phyloP scores from a whole-genome alignment of 805 yeast species.

The Priceomyces medius region DNA sequence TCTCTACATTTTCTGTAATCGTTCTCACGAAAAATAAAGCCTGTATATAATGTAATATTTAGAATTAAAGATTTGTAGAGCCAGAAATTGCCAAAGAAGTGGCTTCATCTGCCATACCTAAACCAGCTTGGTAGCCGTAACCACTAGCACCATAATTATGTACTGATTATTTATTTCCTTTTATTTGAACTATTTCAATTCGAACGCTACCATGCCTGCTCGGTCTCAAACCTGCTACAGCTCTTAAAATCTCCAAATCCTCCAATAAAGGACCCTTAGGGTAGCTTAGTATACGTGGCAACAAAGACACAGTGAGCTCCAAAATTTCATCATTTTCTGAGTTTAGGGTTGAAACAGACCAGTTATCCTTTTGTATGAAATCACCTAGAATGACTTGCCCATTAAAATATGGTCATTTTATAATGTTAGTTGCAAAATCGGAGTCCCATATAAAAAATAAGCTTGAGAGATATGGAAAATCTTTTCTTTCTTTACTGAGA shows the following conservation, averaged over 20 bases:
- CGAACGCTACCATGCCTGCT: slow-evolving; percentile 25
- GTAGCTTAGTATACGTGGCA: slow-evolving; percentile 16
- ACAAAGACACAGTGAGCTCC: slow-evolving; percentile 14
- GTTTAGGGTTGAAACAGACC: slow-evolving; percentile 16
- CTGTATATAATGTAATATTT: not conserved
- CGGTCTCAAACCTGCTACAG: slow-evolving; percentile 24
- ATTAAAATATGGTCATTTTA: slow-evolving; percentile 66
- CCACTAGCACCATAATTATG: slow-evolving; percentile 31
- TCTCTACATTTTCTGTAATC: not conserved
- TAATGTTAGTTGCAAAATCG: slow-evolving; percentile 59
- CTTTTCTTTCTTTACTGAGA: slow-evolving; percentile 46
- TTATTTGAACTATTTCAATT: slow-evolving; percentile 14
- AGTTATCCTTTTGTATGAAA: slow-evolving; percentile 19
- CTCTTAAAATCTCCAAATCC: slow-evolving; percentile 20
- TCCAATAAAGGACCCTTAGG: slow-evolving; percentile 11
- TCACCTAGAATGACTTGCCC: slow-evolving; percentile 50
- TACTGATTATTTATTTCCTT: not conserved
- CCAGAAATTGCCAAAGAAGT: slow-evolving; percentile 26
- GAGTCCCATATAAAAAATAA: slow-evolving; percentile 50
- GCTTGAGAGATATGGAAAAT: slow-evolving; percentile 60
- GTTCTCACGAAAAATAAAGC: not conserved
- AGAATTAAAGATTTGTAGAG: not conserved
- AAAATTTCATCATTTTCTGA: slow-evolving; percentile 20
- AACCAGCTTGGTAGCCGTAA: slow-evolving; percentile 52
- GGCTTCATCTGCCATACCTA: slow-evolving; percentile 56